Base-by-base conservation (phyloP, 495 filamentous ascomycete species). In the Amniculicola lignicola region DNA sequence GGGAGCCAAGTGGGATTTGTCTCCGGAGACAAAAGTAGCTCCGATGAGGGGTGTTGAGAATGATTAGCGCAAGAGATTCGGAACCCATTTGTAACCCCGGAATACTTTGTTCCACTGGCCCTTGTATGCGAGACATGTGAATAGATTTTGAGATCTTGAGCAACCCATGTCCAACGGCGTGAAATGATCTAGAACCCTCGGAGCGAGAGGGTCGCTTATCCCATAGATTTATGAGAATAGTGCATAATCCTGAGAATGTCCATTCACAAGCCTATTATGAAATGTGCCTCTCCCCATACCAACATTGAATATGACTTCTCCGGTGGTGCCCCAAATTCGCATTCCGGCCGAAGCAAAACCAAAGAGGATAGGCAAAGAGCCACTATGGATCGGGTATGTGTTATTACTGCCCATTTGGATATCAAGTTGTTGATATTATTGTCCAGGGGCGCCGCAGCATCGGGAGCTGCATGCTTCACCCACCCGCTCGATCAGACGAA, bases 391-490 rank as follows among this genome's bases (percentile, higher is more conserved):
- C 4, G 41, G 41, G 41, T 44, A 44, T 4, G 41, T 25, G 11
- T 7, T 11, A 9, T 27, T 35, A 7, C 29, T 35, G 7, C 7
- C 29, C 7, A 35, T 9, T 40, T 40, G 9, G 11, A 10, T 9
- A 9, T 40, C 9, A 10, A 40, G 37, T 10, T 19, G 7, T 12
- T 6, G 9, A 40, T 6, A 40, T 9, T 9, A 6, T 18, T 40
- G 16, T 10, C 37, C 19, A 74, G 71, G 19, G 69, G 71, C 35
- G 69, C 70, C 1, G 70, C 71, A 19, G 69, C 71, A 3, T 74
- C 71, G 11, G 67, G 72, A 63, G 69, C 71, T 28, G 71, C 71
- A 14, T 70, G 69, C 47, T 74, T 72, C 54, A 74, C 71, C 10
- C 71, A 72, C 51, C 71, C 69, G 0, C 48, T 74, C 18, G 69